phyloP scores from a whole-genome alignment of 176 grass and related monocot genomes.

The Dactylis glomerata region DNA sequence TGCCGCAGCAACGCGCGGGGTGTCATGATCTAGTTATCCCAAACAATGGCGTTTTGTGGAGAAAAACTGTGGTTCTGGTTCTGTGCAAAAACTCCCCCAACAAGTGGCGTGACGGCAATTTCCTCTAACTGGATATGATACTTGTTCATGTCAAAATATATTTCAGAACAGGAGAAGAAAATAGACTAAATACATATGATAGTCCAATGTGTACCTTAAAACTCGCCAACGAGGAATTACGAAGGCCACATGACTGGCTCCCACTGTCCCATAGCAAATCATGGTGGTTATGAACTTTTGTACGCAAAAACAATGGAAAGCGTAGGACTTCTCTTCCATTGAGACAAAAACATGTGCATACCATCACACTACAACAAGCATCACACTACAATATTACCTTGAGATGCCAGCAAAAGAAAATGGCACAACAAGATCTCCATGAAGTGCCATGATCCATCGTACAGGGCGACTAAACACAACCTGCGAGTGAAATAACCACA shows the following conservation, averaged over 20 bases:
- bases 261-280: conserved; percentile 50
- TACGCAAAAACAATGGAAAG: neutral
- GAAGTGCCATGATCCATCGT: conserved; percentile 88
- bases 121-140: conserved; percentile 3
- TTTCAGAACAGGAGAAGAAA: neutral
- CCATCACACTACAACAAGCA: neutral
- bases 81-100: too few species aligned
- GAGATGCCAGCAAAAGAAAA: conserved; percentile 87
- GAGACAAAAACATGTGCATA: neutral
- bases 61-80: too few species aligned
- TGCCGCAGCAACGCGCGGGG: too few species aligned
- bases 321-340: neutral
- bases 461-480: conserved; percentile 89
- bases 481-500: conserved; percentile 36
- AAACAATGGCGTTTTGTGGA: too few species aligned
- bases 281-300: neutral
- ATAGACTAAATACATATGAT: conserved; percentile 3
- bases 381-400: conserved; percentile 47
- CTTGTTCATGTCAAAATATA: neutral
- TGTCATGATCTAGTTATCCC: too few species aligned
- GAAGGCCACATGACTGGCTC: conserved; percentile 80
- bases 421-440: conserved; percentile 76
- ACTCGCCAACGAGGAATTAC: conserved; percentile 73
- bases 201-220: conserved; percentile 51
- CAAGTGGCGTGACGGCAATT: too few species aligned